Base-by-base conservation (phyloP, 108 stramenopile species). In the Cylindrotheca closterium region DNA sequence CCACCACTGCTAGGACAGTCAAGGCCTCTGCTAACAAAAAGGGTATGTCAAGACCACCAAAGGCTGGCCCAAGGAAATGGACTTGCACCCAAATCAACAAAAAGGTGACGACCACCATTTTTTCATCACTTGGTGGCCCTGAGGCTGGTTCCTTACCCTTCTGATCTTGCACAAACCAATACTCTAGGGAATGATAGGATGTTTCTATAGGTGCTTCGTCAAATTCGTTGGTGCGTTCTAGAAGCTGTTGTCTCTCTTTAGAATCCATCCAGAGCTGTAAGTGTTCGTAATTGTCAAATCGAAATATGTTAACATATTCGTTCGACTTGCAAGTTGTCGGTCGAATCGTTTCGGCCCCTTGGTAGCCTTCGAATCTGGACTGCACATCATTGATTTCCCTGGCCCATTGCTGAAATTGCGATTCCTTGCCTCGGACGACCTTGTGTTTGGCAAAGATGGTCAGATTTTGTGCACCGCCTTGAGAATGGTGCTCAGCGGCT, bases 181-280 rank as follows among this genome's bases (percentile, higher is more conserved):
- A 60, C 21, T 60, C 58, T 37, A 60, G 30, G 25, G 28, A 30
- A 21, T 60, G 58, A 45, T 60, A 60, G 42, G 58, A 26, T 7
- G 19, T 25, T 21, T 60, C 22, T 25, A 60, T 60, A 4, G 58
- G 58, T 45, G 19, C 34, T 5, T 25, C 58, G 15, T 21, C n/a
- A 45, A 60, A 60, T 24, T 42, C 58, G 34, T 27, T 19, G 8
- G 58, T 23, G 18, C 42, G 33, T 42, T 60, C 58, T 24, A 60
- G 26, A 21, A 46, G 21, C 10, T 23, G 17, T 23, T 29, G 58
- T 25, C 58, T 31, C 7, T 60, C 58, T 5, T 46, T 29, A 7
- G 58, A 60, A 45, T 60, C 21, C 58, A 60, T 60, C 12, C 26
- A 60, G 34, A 29, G 7, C 21, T 60, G 58, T 37, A 60, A 27